phyloP scores from a whole-genome alignment of 1,284 basidiomycete genomes.

The Pisolithus thermaeus region DNA sequence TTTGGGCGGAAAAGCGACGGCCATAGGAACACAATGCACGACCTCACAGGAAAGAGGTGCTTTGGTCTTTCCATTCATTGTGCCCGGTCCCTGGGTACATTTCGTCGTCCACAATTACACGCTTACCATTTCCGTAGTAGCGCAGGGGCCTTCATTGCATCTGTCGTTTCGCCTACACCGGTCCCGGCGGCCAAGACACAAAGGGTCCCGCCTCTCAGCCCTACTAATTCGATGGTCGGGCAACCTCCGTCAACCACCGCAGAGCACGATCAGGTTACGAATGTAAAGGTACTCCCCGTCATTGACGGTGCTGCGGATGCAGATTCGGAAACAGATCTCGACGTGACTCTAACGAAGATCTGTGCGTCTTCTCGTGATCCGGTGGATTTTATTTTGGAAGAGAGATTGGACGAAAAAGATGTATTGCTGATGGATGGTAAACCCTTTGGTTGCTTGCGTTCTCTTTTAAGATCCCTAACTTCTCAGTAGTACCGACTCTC shows the following conservation, averaged over 20 bases:
- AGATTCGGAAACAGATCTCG: slow-evolving; percentile 16
- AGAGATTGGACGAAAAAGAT: slow-evolving; percentile 47
- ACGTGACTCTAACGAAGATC: slow-evolving; percentile 20
- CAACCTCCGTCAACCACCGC: slow-evolving; percentile 30
- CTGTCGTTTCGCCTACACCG: slow-evolving; percentile 26
- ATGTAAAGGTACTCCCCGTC: slow-evolving; percentile 4
- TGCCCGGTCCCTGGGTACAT: slow-evolving; percentile 8
- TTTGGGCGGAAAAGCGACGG: slow-evolving; percentile 25
- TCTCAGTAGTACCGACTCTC: no score
- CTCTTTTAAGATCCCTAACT: background rate
- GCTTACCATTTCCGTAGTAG: slow-evolving; percentile 22
- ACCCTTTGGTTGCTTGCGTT: slow-evolving; percentile 4
- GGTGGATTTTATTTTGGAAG: slow-evolving; percentile 40
- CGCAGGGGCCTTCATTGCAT: slow-evolving; percentile 30
- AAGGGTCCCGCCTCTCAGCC: slow-evolving; percentile 19
- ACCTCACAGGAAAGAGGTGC: background rate
- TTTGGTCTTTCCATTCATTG: slow-evolving; percentile 1
- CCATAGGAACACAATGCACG: slow-evolving; percentile 2
- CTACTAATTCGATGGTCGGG: slow-evolving; percentile 34
- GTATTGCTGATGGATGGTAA: slow-evolving; percentile 49
- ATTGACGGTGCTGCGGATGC: background rate
- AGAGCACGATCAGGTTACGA: slow-evolving; percentile 1
- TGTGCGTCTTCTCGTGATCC: slow-evolving; percentile 24
- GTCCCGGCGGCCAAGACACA: slow-evolving; percentile 17
- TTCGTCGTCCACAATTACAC: slow-evolving; percentile 5